These are phyloP conservation scores for Hanseniaspora osmophila DNA, from an alignment of 805 yeast species.

Conservation along the genomic window DNA sequence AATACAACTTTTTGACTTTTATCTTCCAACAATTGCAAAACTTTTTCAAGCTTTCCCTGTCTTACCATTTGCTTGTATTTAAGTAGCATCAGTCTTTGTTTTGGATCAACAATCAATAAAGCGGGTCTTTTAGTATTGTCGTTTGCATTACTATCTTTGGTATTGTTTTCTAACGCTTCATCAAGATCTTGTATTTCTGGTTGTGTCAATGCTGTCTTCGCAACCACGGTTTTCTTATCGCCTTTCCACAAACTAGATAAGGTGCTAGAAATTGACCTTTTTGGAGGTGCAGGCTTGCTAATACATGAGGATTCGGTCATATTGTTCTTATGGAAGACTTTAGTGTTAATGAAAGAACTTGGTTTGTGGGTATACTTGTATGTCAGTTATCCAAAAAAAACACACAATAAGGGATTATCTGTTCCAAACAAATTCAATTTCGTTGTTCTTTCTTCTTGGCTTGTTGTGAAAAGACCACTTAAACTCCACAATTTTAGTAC, in stretches of 20 bases:
- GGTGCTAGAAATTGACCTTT: neutral
- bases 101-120: neutral
- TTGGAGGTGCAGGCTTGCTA: neutral
- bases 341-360: too few species aligned
- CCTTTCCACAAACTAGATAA: neutral
- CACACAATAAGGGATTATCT: too few species aligned
- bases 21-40: neutral
- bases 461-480: too few species aligned
- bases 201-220: neutral
- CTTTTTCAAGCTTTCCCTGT: neutral
- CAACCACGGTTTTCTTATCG: neutral
- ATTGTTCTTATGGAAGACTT: too few species aligned
- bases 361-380: too few species aligned
- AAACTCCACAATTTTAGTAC: too few species aligned
- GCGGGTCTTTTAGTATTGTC: too few species aligned
- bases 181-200: neutral
- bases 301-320: too few species aligned
- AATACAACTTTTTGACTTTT: neutral
- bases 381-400: too few species aligned
- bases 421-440: too few species aligned
- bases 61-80: neutral
- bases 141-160: neutral
- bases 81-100: neutral
- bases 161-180: neutral
- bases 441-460: too few species aligned